Conservation (phyloP, 176 grass and related monocot genomes). For the Bonia amplexicaulis region DNA sequence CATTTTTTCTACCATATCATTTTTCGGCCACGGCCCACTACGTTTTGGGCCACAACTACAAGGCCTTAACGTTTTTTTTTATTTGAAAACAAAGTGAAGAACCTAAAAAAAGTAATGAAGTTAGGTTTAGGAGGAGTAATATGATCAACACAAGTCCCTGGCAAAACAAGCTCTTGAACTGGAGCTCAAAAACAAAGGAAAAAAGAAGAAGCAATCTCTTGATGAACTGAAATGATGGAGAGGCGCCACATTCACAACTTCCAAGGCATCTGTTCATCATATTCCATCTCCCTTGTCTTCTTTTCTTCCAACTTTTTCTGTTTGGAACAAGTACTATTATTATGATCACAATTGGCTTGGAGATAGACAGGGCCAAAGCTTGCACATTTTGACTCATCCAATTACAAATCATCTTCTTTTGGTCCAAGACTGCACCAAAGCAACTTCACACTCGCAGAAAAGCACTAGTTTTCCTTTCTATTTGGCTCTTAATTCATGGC, state of each 20-base stretch:
- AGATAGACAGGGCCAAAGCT: conserved; percentile 3
- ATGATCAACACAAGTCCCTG: background rate
- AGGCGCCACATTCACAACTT: conserved; percentile 39
- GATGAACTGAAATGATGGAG: conserved; percentile 33
- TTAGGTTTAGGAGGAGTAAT: background rate
- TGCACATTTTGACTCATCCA: conserved; percentile 40
- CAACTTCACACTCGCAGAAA: conserved; percentile 20
- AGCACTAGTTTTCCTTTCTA: conserved; percentile 20
- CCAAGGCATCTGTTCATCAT: conserved; percentile 32
- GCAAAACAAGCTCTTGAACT: conserved; percentile 10
- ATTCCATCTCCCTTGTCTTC: conserved; percentile 15
- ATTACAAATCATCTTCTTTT: conserved; percentile 27
- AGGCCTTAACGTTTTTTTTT: background rate
- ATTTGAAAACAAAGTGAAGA: background rate
- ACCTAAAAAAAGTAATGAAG: too few relatives aligned
- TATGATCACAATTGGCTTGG: conserved; percentile 23
- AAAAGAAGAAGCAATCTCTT: background rate
- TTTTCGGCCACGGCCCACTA: background rate
- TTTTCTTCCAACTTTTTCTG: conserved; percentile 25
- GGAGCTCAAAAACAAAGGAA: background rate
- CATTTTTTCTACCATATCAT: background rate
- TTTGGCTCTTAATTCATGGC: conserved; percentile 13
- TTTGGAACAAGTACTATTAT: conserved; percentile 11
- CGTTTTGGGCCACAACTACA: background rate
- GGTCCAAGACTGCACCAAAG: conserved; percentile 26